A percentile compares a stretch with the other conserved stretches of the same genome.
phyloP scores from a whole-genome alignment of 2,329 filamentous ascomycete genomes.

The Phaeophleospora eucalypticola region DNA sequence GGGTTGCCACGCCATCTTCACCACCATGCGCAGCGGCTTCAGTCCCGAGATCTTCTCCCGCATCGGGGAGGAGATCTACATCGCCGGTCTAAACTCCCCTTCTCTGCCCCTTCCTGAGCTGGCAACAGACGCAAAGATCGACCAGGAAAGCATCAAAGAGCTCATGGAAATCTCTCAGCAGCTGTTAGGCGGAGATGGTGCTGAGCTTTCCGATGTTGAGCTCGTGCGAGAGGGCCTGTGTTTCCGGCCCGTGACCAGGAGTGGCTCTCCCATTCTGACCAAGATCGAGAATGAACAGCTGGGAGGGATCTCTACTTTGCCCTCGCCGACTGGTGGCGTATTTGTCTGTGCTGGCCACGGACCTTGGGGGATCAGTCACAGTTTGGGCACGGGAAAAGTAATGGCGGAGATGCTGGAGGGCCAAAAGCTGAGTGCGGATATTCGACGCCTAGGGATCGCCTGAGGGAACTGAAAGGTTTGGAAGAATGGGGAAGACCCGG shows the following conservation, averaged over 20 bases:
- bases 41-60: slow-evolving; percentile 69
- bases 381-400: slow-evolving; percentile 64
- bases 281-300: slow-evolving; percentile 55
- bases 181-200: slow-evolving; percentile 45
- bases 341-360: slow-evolving; percentile 86
- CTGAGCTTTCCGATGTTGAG: slow-evolving; percentile 48
- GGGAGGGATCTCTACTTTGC: slow-evolving; percentile 40
- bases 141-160: slow-evolving; percentile 45
- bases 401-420: slow-evolving; percentile 63
- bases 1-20: slow-evolving; percentile 66
- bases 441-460: slow-evolving; percentile 48
- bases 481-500: too few relatives aligned
- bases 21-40: slow-evolving; percentile 55
- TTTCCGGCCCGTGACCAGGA: slow-evolving; percentile 65
- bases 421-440: slow-evolving; percentile 49
- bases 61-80: slow-evolving; percentile 63
- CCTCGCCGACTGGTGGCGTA: slow-evolving; percentile 55
- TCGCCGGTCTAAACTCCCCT: slow-evolving; percentile 66
- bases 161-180: slow-evolving; percentile 48
- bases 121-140: slow-evolving; percentile 50
- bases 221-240: slow-evolving; percentile 64
- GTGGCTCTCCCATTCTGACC: slow-evolving; percentile 61
- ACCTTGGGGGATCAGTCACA: slow-evolving; percentile 99
- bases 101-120: slow-evolving; percentile 56
- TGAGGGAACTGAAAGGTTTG: too few relatives aligned